These are phyloP conservation scores for Stephanodiscus minutulus DNA, from an alignment of 108 stramenopile species.

Conservation along the genomic window DNA sequence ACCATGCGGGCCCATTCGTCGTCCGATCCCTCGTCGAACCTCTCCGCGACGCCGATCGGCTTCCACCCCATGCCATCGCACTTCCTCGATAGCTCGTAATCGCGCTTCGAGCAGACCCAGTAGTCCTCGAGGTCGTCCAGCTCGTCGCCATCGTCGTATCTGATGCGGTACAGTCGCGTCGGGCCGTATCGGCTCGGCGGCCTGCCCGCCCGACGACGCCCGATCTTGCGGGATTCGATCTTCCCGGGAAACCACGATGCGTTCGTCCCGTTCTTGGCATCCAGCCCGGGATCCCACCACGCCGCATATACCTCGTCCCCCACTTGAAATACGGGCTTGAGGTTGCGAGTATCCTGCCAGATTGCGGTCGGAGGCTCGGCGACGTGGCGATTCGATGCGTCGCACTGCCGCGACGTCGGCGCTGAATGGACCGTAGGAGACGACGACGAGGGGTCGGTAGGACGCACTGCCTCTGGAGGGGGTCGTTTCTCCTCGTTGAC, in stretches of 20 bases:
- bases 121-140: slow-evolving; percentile 4
- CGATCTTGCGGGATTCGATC: slow-evolving; percentile 5
- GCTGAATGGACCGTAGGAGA: neutral
- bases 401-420: neutral
- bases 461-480: neutral
- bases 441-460: neutral
- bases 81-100: slow-evolving; percentile 3
- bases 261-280: neutral
- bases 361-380: too few species aligned
- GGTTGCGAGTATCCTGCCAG: neutral
- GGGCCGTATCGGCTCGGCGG: slow-evolving; percentile 10
- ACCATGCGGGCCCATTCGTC: too few species aligned
- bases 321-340: slow-evolving; percentile 19
- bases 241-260: slow-evolving; percentile 13
- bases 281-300: slow-evolving; percentile 3
- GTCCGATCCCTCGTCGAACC: too few species aligned
- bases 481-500: neutral
- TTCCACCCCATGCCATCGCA: too few species aligned
- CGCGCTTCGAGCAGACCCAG: neutral
- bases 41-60: too few species aligned
- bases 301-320: slow-evolving; percentile 22
- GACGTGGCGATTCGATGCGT: neutral
- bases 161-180: slow-evolving; percentile 2
- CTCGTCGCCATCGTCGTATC: slow-evolving; percentile 20
- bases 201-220: neutral